A percentile compares a stretch with the other conserved stretches of the same genome.
These are phyloP conservation scores for Haematococcus sp. DNA, from an alignment of 139 green algal genomes.

Conservation along the genomic window DNA sequence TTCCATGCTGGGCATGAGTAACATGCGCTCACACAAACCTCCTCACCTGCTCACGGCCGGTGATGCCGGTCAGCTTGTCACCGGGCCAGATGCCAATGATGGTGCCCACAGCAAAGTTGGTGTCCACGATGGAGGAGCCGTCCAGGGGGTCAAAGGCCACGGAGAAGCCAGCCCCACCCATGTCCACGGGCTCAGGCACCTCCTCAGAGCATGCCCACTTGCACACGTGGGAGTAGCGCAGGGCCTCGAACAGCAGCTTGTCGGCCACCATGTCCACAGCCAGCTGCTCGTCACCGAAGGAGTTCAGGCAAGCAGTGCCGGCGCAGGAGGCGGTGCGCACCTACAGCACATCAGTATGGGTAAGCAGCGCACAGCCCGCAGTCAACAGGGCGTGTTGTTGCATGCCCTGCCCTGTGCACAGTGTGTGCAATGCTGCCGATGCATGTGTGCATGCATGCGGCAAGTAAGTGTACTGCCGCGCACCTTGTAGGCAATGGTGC, in stretches of 20 bases:
- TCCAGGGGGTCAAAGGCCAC: conserved; percentile 95
- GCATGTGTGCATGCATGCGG: no score
- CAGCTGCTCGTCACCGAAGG: conserved; percentile 94
- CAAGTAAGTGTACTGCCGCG: background rate
- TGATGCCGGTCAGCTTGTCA: conserved; percentile 76
- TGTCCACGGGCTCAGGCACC: conserved; percentile 86
- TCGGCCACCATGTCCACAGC: conserved; percentile 91
- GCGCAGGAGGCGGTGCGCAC: conserved; percentile 87
- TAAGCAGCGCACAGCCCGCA: no score
- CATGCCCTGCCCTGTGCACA: background rate
- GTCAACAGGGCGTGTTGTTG: background rate
- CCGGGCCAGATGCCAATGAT: conserved; percentile 94
- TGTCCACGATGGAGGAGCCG: conserved; percentile 93
- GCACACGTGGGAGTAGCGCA: conserved; percentile 81
- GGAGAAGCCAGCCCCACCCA: conserved; percentile 80
- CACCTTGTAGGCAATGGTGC: conserved; percentile 95
- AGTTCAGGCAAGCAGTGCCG: conserved; percentile 88
- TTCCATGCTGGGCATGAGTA: no score
- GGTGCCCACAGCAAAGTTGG: conserved; percentile 94
- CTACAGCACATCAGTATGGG: conserved; percentile 9
- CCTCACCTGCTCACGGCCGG: conserved; percentile 74
- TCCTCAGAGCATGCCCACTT: conserved; percentile 92
- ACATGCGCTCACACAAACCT: no score
- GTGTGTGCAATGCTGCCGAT: no score
- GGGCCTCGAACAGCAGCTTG: conserved; percentile 92